Base-by-base conservation (phyloP, 164 flowering plant genomes). In the Nelumbo lutea region DNA sequence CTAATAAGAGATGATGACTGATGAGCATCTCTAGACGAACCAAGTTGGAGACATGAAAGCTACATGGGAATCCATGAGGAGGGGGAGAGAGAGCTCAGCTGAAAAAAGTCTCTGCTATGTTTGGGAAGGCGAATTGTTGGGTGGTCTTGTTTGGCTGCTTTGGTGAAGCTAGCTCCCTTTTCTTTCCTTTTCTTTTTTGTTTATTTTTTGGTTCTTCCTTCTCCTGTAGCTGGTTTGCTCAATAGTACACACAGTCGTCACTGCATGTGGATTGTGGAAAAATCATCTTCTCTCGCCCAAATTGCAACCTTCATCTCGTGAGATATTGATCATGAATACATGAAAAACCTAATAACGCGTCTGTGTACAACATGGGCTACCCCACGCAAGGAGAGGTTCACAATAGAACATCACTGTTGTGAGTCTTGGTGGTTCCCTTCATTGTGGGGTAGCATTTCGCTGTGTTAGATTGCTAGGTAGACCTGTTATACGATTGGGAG, bases 31-130 rank as follows among this genome's bases (percentile, higher is more conserved):
- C 3, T 63, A 3, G 56, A 1, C 11, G 53, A 6, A 66, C 61
- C 59, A 73, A 77, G 66, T 55, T 68, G 57, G 68, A 70, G 71
- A 53, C 59, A 50, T 69, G 73, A 64, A 67, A 77, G 64, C 15
- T 67, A 67, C 73, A 74, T 68, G 70, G 53, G 76, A 75, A 73
- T 79, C 73, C 46, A 55, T 15, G 68, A 11, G 27, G 27, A 47
- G 45, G 38, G 70, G 41, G 52, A 68, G 66, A 70, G 57, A 66
- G 65, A 40, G 61, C n/a, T 55, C 10, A 64, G 48, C 56, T 55
- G 69, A 27, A 76, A 70, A 69, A 71, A 62, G 70, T 65, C 70
- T 65, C 10, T 57, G 67, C 53, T 63, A 70, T 63, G 57, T 63
- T 42, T 46, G 61, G 55, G 59, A 62, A n/a, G 71, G 9, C 53